phyloP scores from a whole-genome alignment of 352 stramenopile species.

The Aphanomyces cochlioides region DNA sequence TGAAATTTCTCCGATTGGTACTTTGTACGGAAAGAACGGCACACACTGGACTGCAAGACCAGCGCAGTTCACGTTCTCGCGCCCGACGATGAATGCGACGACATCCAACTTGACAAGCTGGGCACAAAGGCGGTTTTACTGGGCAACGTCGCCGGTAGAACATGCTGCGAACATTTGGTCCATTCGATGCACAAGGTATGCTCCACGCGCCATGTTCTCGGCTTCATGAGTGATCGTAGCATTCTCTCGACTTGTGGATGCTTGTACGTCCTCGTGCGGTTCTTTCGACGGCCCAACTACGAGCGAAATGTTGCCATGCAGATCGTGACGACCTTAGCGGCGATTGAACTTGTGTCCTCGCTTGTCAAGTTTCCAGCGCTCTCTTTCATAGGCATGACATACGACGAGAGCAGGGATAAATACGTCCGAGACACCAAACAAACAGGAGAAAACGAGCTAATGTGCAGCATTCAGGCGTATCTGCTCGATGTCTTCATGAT shows the following conservation, averaged over 20 bases:
- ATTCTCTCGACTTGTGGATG: conserved; percentile 56
- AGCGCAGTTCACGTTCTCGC: background rate
- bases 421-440: background rate
- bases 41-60: background rate
- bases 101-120: background rate
- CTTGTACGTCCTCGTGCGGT: conserved; percentile 63
- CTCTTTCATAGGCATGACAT: background rate
- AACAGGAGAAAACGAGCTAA: background rate
- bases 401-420: background rate
- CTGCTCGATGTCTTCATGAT: conserved; percentile 15
- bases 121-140: background rate
- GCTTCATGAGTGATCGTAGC: conserved; percentile 1
- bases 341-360: conserved; percentile 24
- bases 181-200: conserved; percentile 1
- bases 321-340: conserved; percentile 38
- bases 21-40: background rate
- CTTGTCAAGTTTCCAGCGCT: conserved; percentile 22
- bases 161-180: background rate
- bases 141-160: background rate
- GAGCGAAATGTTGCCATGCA: background rate
- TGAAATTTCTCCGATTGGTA: background rate
- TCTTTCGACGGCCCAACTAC: conserved; percentile 25
- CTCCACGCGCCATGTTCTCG: background rate
- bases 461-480: conserved; percentile 25
- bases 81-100: background rate